These are phyloP conservation scores for Candolleomyces efflorescens DNA, from an alignment of 768 basidiomycete species.

Conservation along the genomic window DNA sequence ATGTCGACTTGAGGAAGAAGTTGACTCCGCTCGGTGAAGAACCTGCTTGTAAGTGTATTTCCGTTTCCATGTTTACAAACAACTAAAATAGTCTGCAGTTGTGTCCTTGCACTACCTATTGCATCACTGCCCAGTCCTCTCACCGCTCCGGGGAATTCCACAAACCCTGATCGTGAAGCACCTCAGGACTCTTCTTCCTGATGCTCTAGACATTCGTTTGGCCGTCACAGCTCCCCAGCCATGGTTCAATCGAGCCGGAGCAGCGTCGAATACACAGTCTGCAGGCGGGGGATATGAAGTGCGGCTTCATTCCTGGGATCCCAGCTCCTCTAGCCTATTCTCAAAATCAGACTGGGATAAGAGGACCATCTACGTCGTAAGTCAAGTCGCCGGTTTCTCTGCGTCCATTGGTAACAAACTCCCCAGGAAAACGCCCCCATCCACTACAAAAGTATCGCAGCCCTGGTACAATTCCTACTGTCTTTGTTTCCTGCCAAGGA, in stretches of 20 bases:
- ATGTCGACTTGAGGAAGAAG: conserved; percentile 48
- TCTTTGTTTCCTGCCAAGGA: conserved; percentile 23
- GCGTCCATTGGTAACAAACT: neutral
- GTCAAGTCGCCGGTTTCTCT: conserved; percentile 16
- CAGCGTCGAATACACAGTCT: conserved; percentile 20
- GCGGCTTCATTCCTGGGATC: conserved; percentile 46
- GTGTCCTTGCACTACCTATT: conserved; percentile 56
- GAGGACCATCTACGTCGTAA: conserved; percentile 64
- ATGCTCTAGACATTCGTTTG: conserved; percentile 58
- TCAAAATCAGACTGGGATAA: conserved; percentile 54
- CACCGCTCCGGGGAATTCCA: conserved; percentile 22
- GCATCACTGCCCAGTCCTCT: conserved; percentile 31
- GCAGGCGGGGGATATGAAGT: conserved; percentile 59
- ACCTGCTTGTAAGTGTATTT: conserved; percentile 38
- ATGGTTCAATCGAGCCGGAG: conserved; percentile 17
- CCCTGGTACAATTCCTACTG: conserved; percentile 42
- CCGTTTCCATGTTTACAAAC: neutral
- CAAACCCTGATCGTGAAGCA: conserved; percentile 56
- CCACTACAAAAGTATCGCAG: conserved; percentile 46
- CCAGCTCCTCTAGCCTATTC: conserved; percentile 12
- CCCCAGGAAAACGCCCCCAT: conserved; percentile 68
- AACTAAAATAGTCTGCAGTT: conserved; percentile 33
- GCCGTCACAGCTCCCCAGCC: conserved; percentile 41
- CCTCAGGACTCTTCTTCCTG: conserved; percentile 44
- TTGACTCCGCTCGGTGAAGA: conserved; percentile 22